Base-by-base conservation (phyloP, 352 stramenopile genomes). In the Globisporangium heterothallicum region DNA sequence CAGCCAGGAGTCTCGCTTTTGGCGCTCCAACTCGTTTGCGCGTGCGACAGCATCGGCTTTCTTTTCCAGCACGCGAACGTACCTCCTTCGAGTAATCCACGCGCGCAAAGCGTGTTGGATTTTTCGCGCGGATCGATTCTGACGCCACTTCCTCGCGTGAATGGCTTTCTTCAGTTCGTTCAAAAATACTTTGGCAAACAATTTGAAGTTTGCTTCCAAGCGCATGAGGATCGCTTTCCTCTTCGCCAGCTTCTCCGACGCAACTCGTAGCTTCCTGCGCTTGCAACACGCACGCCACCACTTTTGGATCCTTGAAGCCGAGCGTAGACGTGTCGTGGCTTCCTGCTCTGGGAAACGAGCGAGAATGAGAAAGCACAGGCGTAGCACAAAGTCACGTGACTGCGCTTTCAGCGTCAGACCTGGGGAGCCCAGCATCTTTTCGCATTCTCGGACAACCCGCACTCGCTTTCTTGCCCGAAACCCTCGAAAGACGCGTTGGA, bases 331-430 rank as follows among this genome's bases (percentile, higher is more conserved):
- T 16, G 68, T 65, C 10, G 43, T 51, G 19, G 68, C 63, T 26
- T 67, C 68, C 41, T 74, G 56, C 22, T 68, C 59, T 25, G 65
- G 65, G 0, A 74, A 52, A 6, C 53, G 54, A 24, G 62, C 72
- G 14, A 89, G 46, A 0, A 78, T 53, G 7, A 87, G 43, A 59
- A 87, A 74, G 49, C 71, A 86, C 18, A 84, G 64, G 9, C 69
- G 78, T 16, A 81, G 25, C 14, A 84, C 66, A 25, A 81, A 77
- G 6, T 56, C 43, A 19, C 46, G 52, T 3, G 74, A 49, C n/a
- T 77, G 65, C 0, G 46, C 56, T 41, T 70, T 74, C n/a, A 78
- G 42, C 1, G 61, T 66, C 38, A 82, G 51, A 4, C 49, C 53
- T 25, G 56, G 49, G 8, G 64, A 57, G 24, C 59, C 43, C 4